Conservation (phyloP, 495 filamentous ascomycete species). For the Lasiosphaeria ovina region DNA sequence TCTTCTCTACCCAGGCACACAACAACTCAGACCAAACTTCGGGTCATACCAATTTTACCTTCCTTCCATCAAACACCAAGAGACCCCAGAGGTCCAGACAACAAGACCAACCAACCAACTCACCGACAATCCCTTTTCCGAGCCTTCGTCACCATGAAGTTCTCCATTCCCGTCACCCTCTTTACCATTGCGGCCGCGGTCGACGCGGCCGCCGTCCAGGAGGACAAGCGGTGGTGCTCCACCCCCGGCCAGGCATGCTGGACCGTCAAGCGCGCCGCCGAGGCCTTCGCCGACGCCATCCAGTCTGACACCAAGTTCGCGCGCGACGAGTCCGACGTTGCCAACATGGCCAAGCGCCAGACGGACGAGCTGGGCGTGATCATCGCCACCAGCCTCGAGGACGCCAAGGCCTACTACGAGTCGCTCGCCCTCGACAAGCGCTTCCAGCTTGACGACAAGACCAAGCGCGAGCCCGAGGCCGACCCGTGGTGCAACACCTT, state of each 20-base stretch:
- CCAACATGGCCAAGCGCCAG: constrained; percentile 26
- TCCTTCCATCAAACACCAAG: no score
- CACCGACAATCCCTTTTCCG: not conserved
- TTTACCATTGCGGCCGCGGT: constrained; percentile 28
- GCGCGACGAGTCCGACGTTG: constrained; percentile 20
- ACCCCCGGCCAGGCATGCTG: constrained; percentile 35
- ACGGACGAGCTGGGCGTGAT: constrained; percentile 30
- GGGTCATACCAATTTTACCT: constrained; percentile 2
- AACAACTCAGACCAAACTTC: not conserved
- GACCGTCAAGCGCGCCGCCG: constrained; percentile 39
- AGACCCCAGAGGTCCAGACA: not conserved
- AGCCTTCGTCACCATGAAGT: constrained; percentile 37
- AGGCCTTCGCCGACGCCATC: constrained; percentile 32
- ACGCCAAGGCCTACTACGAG: constrained; percentile 28
- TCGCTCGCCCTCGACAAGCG: constrained; percentile 15
- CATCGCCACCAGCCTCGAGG: constrained; percentile 27
- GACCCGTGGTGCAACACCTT: constrained; percentile 24
- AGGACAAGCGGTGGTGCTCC: constrained; percentile 29
- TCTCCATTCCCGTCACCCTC: constrained; percentile 32
- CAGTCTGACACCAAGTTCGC: constrained; percentile 13
- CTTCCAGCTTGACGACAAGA: constrained; percentile 6
- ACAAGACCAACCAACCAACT: constrained; percentile 1
- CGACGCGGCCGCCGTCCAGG: constrained; percentile 28
- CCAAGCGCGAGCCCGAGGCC: constrained; percentile 28
- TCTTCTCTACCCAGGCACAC: not conserved